These are phyloP conservation scores for Boletus subcaerulescens DNA, from an alignment of 768 basidiomycete species.

Conservation along the genomic window DNA sequence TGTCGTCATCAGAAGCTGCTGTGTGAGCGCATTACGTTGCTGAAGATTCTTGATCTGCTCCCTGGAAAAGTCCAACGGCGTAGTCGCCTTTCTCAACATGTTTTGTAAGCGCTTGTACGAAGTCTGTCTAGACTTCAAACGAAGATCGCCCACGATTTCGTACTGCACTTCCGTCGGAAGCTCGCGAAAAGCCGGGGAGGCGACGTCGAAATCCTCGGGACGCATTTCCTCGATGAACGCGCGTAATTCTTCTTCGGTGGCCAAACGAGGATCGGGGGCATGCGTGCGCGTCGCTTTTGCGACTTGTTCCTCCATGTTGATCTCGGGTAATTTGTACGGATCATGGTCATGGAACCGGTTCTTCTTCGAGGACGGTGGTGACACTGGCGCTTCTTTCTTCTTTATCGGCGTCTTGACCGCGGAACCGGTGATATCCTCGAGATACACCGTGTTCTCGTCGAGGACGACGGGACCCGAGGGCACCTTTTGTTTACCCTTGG, in stretches of 20 bases:
- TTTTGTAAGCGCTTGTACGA: constrained; percentile 88
- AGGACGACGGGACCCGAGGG: constrained; percentile 49
- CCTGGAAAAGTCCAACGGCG: constrained; percentile 93
- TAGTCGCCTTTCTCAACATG: constrained; percentile 77
- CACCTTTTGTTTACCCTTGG: constrained; percentile 46
- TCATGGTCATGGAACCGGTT: constrained; percentile 79
- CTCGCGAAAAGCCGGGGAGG: constrained; percentile 84
- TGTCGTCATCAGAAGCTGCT: constrained; percentile 88
- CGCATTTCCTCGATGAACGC: constrained; percentile 95
- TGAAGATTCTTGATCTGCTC: constrained; percentile 91
- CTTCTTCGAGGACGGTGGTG: constrained; percentile 52
- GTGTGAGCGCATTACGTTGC: constrained; percentile 88
- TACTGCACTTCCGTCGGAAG: constrained; percentile 97
- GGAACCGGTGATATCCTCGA: constrained; percentile 75
- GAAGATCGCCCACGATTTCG: constrained; percentile 95
- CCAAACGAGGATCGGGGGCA: constrained; percentile 85
- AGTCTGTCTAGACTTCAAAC: constrained; percentile 91
- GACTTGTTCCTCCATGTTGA: constrained; percentile 64
- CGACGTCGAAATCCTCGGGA: constrained; percentile 92
- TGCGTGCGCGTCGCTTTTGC: constrained; percentile 57
- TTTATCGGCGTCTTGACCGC: constrained; percentile 50
- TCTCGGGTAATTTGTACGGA: constrained; percentile 88
- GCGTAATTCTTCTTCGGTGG: constrained; percentile 93
- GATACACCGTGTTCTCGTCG: constrained; percentile 75
- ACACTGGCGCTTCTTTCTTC: constrained; percentile 27